Evolutionary conservation across 2,329 filamentous ascomycete species (phyloP), one percentile per base, ranked within the genome.

Genomic region (Calcarisporium arbuscula): DNA sequence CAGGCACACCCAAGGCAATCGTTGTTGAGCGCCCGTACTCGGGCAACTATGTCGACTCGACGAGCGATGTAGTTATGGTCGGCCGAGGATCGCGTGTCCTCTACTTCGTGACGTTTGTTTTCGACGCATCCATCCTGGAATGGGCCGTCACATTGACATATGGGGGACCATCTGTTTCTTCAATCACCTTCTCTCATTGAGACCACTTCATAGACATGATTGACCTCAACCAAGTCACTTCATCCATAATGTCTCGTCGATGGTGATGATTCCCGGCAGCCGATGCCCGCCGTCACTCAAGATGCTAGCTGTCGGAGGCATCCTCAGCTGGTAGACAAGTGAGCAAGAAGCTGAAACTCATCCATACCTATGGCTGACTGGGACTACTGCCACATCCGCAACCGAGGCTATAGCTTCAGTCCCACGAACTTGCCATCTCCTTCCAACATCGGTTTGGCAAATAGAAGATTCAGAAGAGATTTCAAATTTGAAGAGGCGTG

Each of bases 291-390:
- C 34, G 23, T 32, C 28, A 10, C 29, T 36, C 16, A 30, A 19
- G n/a, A 25, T 30, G 20, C 20, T 36, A n/a, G 31, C 34, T 18
- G 34, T 36, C 19, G 34, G 34, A 36, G 29, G 34, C 34, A 5
- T 32, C 29, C 10, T 36, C 34, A 3, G 20, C 28, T 20, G 34
- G 29, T 36, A 9, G 28, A 28, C 17, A 32, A 32, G 11, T 36
- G 34, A 32, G 29, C n/a, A 31, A 19, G 4, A 23, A 30, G 21
- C 11, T 36, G 14, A 5, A 26, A 5, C 34, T 36, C 8, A 20
- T 36, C 15, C 28, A 36, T 30, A 22, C 34, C 6, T 36, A 36
- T 15, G 34, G 34, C 34, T 29, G 6, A 36, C 34, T 8, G 34
- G 32, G 14, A 36, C 34, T 5, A 36, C 34, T 15, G 34, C 32